A percentile compares a stretch with the other conserved stretches of the same genome.
phyloP scores from a whole-genome alignment of 1,284 basidiomycete species.

The Pulveroboletus ridleyi region DNA sequence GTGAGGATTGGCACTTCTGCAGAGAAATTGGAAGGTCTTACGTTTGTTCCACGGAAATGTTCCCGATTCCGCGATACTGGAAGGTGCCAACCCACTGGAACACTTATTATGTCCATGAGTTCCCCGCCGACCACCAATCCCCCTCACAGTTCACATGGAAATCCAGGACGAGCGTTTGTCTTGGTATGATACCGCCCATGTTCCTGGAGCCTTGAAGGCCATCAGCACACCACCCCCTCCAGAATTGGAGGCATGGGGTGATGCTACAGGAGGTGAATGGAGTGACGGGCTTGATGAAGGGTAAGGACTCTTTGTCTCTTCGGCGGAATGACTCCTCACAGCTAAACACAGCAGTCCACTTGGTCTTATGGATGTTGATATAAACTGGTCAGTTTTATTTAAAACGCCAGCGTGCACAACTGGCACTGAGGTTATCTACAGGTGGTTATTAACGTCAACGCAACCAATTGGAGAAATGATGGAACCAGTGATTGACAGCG shows the following conservation, averaged over 20 bases:
- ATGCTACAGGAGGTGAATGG: neutral
- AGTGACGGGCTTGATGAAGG: neutral
- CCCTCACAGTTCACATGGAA: neutral
- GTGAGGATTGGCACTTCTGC: too few species aligned
- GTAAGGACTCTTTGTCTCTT: conserved; percentile 9
- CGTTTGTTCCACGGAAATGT: conserved; percentile 11
- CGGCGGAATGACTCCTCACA: neutral
- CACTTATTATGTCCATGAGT: too few species aligned
- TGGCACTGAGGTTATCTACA: neutral
- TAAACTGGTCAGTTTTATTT: conserved; percentile 14
- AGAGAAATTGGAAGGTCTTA: neutral
- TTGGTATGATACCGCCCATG: too few species aligned
- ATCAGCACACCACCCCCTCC: neutral
- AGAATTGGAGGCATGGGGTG: neutral
- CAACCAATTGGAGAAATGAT: neutral
- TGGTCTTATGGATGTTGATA: neutral
- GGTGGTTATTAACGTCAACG: neutral
- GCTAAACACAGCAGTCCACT: neutral
- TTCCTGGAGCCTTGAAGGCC: neutral
- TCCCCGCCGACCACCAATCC: too few species aligned
- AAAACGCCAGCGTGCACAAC: neutral
- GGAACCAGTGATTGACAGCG: neutral
- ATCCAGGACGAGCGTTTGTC: neutral
- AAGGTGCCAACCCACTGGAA: too few species aligned
- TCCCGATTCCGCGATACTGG: too few species aligned